Conservation (phyloP, 2,329 filamentous ascomycete genomes). For the Cordyceps cateniannulata region DNA sequence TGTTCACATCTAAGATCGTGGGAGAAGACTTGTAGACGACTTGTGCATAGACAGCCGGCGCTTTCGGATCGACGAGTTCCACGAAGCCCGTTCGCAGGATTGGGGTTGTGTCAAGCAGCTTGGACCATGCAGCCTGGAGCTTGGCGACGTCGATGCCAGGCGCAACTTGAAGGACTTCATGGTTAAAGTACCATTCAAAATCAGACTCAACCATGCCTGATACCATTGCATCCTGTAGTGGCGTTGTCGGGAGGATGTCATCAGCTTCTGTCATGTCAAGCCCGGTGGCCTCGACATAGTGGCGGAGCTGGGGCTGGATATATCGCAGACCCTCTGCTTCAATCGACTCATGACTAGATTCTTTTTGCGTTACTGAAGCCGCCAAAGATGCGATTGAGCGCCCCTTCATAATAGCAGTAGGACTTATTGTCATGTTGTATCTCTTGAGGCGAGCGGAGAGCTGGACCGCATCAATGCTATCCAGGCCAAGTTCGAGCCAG, state of each 20-base stretch:
- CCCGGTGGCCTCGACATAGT: not conserved
- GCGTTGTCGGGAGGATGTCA: conserved; percentile 65
- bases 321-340: not conserved
- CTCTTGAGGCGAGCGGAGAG: conserved; percentile 65
- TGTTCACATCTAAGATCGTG: conserved; percentile 17
- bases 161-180: conserved; percentile 63
- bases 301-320: not conserved
- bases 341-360: not conserved
- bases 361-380: conserved; percentile 11
- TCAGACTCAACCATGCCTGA: conserved; percentile 72
- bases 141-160: conserved; percentile 45
- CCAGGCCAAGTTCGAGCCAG: conserved; percentile 76
- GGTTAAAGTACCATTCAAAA: conserved; percentile 76
- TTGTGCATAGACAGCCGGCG: conserved; percentile 47
- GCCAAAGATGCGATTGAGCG: conserved; percentile 59
- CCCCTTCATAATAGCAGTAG: conserved; percentile 71
- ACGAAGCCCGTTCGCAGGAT: conserved; percentile 72
- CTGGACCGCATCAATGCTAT: conserved; percentile 89
- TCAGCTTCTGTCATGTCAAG: conserved; percentile 35
- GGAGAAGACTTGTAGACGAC: conserved; percentile 29
- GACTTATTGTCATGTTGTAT: conserved; percentile 51
- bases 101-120: conserved; percentile 53
- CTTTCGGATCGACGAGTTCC: conserved; percentile 53
- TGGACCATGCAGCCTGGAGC: conserved; percentile 56
- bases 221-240: conserved; percentile 81